A percentile compares a stretch with the other conserved stretches of the same genome.
Conservation (phyloP, 768 basidiomycete genomes). For the Leccinum obscurum region DNA sequence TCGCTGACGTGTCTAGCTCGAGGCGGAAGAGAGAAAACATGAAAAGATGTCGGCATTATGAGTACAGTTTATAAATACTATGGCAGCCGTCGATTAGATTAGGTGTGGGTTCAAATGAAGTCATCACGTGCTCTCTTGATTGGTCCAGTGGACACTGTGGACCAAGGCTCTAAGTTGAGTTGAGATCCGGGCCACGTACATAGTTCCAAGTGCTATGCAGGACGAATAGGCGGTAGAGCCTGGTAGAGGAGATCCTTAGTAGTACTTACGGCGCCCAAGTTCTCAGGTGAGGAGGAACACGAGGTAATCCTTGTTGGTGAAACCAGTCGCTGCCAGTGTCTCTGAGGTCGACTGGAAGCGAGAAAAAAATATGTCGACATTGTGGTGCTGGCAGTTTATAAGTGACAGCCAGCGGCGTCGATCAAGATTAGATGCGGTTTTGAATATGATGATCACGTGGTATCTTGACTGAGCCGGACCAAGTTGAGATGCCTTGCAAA, state of each 20-base stretch:
- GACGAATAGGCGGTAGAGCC: neutral
- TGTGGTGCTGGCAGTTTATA: neutral
- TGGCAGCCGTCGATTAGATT: slow-evolving; percentile 14
- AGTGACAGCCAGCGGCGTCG: neutral
- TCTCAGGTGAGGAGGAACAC: too few species aligned
- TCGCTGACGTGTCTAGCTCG: slow-evolving; percentile 35
- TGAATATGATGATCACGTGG: slow-evolving; percentile 25
- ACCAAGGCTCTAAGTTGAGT: slow-evolving; percentile 21
- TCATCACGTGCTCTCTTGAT: slow-evolving; percentile 26
- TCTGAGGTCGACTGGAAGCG: neutral
- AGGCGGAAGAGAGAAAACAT: too few species aligned
- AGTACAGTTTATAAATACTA: neutral
- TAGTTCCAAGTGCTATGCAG: slow-evolving; percentile 55
- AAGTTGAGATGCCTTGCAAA: slow-evolving; percentile 7
- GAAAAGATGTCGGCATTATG: neutral
- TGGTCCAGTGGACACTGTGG: neutral
- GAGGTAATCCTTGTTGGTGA: too few species aligned
- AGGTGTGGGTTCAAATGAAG: neutral
- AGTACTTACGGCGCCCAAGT: neutral
- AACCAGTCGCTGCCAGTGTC: too few species aligned
- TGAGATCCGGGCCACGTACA: slow-evolving; percentile 47
- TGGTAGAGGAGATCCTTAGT: neutral
- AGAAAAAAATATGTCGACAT: slow-evolving; percentile 3
- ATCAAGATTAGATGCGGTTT: slow-evolving; percentile 17
- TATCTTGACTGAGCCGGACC: slow-evolving; percentile 16